A percentile compares a stretch with the other conserved stretches of the same genome.
Evolutionary conservation across 2,329 filamentous ascomycete genomes (phyloP).

Genomic region (Neophaeococcomyces mojaviensis): DNA sequence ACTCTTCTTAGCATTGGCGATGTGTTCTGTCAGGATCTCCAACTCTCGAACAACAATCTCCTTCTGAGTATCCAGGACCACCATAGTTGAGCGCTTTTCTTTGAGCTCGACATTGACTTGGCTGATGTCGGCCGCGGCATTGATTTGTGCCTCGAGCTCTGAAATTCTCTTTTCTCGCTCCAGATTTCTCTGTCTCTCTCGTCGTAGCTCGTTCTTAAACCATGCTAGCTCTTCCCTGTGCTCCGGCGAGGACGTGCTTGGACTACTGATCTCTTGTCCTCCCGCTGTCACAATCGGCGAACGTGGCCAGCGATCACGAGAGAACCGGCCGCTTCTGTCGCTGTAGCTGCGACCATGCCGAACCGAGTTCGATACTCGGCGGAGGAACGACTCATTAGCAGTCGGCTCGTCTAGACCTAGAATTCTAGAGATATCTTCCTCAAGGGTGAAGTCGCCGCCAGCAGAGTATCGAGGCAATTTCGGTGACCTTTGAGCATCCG

Average conservation of each 20-base stretch:
- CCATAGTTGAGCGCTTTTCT: conserved; percentile 93
- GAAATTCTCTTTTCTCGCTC: conserved; percentile 81
- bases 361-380: conserved; percentile 85
- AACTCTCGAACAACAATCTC: conserved; percentile 93
- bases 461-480: conserved; percentile 65
- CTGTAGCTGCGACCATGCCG: conserved; percentile 88
- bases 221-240: conserved; percentile 55
- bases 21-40: conserved; percentile 79
- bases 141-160: conserved; percentile 60
- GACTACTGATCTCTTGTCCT: conserved; percentile 61
- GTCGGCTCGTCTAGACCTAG: conserved; percentile 62
- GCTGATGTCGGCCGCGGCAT: conserved; percentile 56
- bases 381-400: conserved; percentile 69
- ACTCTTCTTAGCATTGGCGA: conserved; percentile 76
- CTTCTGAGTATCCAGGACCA: conserved; percentile 84
- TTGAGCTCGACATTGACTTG: conserved; percentile 78
- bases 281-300: conserved; percentile 46
- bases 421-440: conserved; percentile 90
- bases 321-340: conserved; percentile 50
- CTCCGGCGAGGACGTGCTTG: conserved; percentile 54
- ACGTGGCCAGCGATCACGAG: conserved; percentile 63
- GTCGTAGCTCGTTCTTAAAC: conserved; percentile 64
- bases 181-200: conserved; percentile 74
- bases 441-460: conserved; percentile 83
- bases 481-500: conserved; percentile 49